A percentile compares a stretch with the other conserved stretches of the same genome.
phyloP scores from a whole-genome alignment of 2,329 filamentous ascomycete species.

The Trichoderma hamatum region DNA sequence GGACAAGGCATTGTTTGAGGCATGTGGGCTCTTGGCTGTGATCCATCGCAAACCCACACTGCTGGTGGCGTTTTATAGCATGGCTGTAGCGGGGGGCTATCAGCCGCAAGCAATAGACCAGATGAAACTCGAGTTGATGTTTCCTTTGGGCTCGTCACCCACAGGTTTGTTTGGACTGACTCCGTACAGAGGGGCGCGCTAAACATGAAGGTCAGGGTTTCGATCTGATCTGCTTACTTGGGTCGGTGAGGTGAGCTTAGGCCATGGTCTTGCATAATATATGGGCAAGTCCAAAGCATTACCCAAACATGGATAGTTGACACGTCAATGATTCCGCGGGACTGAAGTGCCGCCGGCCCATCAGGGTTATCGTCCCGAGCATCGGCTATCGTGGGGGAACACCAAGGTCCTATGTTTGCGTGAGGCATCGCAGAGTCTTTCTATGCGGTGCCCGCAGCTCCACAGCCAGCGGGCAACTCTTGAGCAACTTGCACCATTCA shows the following conservation, averaged over 20 bases:
- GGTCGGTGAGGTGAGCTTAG: conserved; percentile 27
- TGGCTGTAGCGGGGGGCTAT: too few species aligned
- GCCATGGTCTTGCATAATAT: conserved; percentile 18
- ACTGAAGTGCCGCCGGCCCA: conserved; percentile 4
- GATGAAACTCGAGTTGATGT: conserved; percentile 4
- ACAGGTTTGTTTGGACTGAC: background rate
- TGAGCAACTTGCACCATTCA: background rate
- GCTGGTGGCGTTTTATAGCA: background rate
- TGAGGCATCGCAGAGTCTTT: background rate
- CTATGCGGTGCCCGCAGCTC: conserved; percentile 17
- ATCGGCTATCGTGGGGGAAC: background rate
- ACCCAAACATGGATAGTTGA: conserved; percentile 11
- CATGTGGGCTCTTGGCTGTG: background rate
- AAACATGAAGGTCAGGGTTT: conserved; percentile 18
- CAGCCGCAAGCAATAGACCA: conserved; percentile 4
- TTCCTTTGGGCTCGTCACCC: background rate
- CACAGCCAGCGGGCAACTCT: conserved; percentile 14
- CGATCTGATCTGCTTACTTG: conserved; percentile 27
- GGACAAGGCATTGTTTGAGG: background rate
- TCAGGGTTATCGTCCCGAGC: conserved; percentile 18
- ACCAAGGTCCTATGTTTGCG: background rate
- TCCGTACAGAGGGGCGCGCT: conserved; percentile 19
- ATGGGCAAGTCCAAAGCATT: background rate
- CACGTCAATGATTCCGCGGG: conserved; percentile 21
- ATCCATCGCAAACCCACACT: background rate